phyloP scores from a whole-genome alignment of 2,329 filamentous ascomycete species.

The Hymenoscyphus occultus region DNA sequence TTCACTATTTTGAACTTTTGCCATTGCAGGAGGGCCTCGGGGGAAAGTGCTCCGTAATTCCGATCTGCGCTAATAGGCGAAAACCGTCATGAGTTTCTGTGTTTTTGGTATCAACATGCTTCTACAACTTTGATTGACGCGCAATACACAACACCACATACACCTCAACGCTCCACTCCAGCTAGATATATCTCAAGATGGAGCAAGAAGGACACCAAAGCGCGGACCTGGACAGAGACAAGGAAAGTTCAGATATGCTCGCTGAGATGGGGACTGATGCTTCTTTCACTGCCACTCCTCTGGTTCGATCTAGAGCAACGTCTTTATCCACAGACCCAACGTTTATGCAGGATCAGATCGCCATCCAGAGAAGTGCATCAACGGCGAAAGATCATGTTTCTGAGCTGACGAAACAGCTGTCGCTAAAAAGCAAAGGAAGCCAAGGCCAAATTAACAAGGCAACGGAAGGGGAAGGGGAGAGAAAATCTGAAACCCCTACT shows the following conservation, averaged over 20 bases:
- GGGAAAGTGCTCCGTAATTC: neutral
- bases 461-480: conserved; percentile 15
- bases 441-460: conserved; percentile 6
- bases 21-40: neutral
- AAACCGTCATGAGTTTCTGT: neutral
- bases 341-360: conserved; percentile 30
- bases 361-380: conserved; percentile 29
- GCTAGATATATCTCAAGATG: neutral
- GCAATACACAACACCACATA: neutral
- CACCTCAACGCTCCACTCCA: neutral
- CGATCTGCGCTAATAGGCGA: neutral
- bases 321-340: conserved; percentile 18
- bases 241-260: neutral
- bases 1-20: neutral
- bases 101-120: neutral
- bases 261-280: conserved; percentile 18
- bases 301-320: conserved; percentile 10
- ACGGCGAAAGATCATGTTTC: conserved; percentile 24
- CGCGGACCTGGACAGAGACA: neutral
- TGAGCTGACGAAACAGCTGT: conserved; percentile 26
- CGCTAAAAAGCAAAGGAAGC: conserved; percentile 27
- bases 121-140: neutral
- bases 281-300: conserved; percentile 21
- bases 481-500: conserved; percentile 16
- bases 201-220: neutral